Conservation (phyloP, 1,284 basidiomycete genomes). For the Leccinum pachyderme region DNA sequence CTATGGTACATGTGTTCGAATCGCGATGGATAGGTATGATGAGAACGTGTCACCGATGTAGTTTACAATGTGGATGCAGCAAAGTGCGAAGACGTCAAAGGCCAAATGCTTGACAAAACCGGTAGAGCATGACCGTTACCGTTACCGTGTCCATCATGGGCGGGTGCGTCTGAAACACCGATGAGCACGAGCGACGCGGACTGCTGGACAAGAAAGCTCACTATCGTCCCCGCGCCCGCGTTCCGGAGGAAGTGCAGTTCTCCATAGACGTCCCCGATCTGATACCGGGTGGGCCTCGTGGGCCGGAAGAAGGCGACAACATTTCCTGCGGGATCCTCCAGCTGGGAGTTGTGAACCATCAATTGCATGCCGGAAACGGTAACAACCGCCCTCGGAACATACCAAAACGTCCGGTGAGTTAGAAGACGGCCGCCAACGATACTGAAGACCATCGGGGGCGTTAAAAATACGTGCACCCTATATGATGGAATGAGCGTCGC, state of each 20-base stretch:
- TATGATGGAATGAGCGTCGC: slow-evolving; percentile 19
- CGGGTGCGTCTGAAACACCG: slow-evolving; percentile 63
- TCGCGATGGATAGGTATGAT: slow-evolving; percentile 31
- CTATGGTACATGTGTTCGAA: slow-evolving; percentile 34
- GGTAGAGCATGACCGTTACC: slow-evolving; percentile 79
- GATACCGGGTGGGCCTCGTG: slow-evolving; percentile 70
- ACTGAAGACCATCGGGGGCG: slow-evolving; percentile 75
- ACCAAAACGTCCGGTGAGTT: slow-evolving; percentile 63
- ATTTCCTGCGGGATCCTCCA: slow-evolving; percentile 65
- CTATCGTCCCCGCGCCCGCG: slow-evolving; percentile 77
- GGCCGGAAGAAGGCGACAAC: slow-evolving; percentile 77
- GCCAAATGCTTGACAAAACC: slow-evolving; percentile 69
- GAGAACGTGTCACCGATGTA: slow-evolving; percentile 31
- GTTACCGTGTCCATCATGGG: slow-evolving; percentile 85
- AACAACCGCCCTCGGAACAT: slow-evolving; percentile 33
- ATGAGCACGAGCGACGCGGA: slow-evolving; percentile 25
- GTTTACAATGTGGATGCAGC: slow-evolving; percentile 34
- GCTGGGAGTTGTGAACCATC: slow-evolving; percentile 39
- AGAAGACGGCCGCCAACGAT: slow-evolving; percentile 69
- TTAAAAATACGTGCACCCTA: slow-evolving; percentile 69
- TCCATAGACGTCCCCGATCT: slow-evolving; percentile 78
- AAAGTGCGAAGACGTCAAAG: slow-evolving; percentile 42
- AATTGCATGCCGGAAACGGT: slow-evolving; percentile 13
- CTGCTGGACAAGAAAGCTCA: slow-evolving; percentile 34
- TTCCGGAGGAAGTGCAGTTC: slow-evolving; percentile 77